Conservation (phyloP, 805 yeast genomes). For the Cyberlindnera misumaiensis region DNA sequence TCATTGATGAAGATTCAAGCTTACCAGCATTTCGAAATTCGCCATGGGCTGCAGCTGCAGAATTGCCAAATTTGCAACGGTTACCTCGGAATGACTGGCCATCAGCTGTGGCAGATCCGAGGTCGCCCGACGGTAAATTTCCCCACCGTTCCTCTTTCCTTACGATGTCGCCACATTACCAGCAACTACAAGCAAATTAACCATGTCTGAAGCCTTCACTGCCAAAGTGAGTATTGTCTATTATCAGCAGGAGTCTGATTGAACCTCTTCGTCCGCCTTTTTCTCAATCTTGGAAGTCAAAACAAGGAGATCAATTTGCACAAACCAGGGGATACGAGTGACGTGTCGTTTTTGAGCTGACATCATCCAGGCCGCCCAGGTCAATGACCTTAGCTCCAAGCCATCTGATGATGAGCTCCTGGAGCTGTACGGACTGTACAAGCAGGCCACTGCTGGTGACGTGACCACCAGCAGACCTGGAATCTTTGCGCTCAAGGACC, state of each 20-base stretch:
- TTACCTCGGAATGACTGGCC: too few relatives aligned
- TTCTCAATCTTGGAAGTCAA: background rate
- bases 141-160: background rate
- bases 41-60: too few relatives aligned
- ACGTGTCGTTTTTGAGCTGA: background rate
- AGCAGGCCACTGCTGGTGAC: conserved; percentile 97
- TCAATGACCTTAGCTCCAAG: conserved; percentile 63
- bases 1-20: too few relatives aligned
- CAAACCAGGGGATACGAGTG: too few relatives aligned
- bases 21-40: too few relatives aligned
- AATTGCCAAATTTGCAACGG: too few relatives aligned
- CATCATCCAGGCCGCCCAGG: conserved; percentile 62
- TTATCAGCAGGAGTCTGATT: background rate
- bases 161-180: background rate
- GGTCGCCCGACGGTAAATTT: background rate
- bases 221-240: background rate
- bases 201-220: conserved; percentile 2
- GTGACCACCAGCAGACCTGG: conserved; percentile 85
- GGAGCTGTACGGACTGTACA: conserved; percentile 84
- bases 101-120: too few relatives aligned
- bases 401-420: conserved; percentile 86
- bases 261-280: background rate
- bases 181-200: background rate
- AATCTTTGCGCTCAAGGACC: conserved; percentile 85
- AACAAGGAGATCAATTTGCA: too few relatives aligned